phyloP scores from a whole-genome alignment of 1,284 basidiomycete genomes.

The Boletellus dicymbophilus region DNA sequence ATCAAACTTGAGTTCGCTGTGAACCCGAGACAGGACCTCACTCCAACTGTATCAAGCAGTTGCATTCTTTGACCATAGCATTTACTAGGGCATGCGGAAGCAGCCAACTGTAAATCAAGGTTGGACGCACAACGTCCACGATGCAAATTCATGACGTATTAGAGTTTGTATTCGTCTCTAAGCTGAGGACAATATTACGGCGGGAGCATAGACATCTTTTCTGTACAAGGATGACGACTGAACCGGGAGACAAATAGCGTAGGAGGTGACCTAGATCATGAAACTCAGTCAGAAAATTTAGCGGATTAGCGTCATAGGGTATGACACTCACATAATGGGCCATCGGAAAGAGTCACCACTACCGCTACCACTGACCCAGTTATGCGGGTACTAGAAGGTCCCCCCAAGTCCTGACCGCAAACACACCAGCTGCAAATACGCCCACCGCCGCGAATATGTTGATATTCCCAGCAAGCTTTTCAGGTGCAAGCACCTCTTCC shows the following conservation, averaged over 20 bases:
- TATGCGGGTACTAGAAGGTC: slow-evolving; percentile 69
- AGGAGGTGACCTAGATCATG: slow-evolving; percentile 4
- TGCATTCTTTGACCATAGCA: background rate
- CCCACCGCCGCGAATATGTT: slow-evolving; percentile 63
- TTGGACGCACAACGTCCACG: slow-evolving; percentile 13
- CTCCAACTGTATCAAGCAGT: background rate
- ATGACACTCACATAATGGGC: slow-evolving; percentile 13
- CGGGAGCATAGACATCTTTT: slow-evolving; percentile 19
- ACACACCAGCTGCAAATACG: slow-evolving; percentile 67
- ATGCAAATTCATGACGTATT: slow-evolving; percentile 14
- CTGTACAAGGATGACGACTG: slow-evolving; percentile 5
- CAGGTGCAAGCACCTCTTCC: slow-evolving; percentile 67
- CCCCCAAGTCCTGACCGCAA: slow-evolving; percentile 70
- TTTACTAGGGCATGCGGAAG: slow-evolving; percentile 11
- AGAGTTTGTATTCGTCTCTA: slow-evolving; percentile 15
- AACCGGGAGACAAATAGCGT: slow-evolving; percentile 2
- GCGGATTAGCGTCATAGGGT: background rate
- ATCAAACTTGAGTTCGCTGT: no score
- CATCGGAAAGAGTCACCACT: background rate
- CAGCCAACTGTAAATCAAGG: slow-evolving; percentile 5
- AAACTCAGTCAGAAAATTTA: slow-evolving; percentile 4
- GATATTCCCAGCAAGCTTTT: slow-evolving; percentile 72
- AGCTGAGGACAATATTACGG: slow-evolving; percentile 20
- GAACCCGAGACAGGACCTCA: background rate
- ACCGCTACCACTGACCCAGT: background rate